Base-by-base conservation (phyloP, 345 rosid species). In the Anacardium occidentale region DNA sequence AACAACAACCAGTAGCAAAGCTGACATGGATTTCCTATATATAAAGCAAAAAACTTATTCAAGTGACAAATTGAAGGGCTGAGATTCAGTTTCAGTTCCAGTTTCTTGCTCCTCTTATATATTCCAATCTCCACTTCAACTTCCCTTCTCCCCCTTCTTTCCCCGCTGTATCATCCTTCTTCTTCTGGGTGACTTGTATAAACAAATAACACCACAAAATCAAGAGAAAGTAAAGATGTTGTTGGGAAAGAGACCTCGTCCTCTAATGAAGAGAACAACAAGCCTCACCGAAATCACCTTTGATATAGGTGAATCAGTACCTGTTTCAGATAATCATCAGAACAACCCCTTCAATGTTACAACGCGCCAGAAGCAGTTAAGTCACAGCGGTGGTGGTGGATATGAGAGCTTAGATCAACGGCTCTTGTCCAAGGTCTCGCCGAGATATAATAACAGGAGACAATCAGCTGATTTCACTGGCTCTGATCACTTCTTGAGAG, bases 201-300 rank as follows among this genome's bases (percentile, higher is more conserved):
- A 37, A 37, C 42, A 5, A 37, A 37, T 55, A 47, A 3, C 64
- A 37, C 55, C n/a, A 10, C 9, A 40, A n/a, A 14, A 14, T 62
- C 17, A 34, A 74, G 47, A 34, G 22, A 20, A 26, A 11, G 10
- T 68, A 47, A 75, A 72, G 64, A 93, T 89, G 97, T 75, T 87
- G 89, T 72, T 91, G 70, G 97, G 98, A n/a, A 93, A 94, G 88
- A 91, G 97, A 81, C 85, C 90, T 4, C 83, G 97, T 32, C 87
- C 79, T 32, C 92, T 90, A 11, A 84, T 93, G 81, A 90, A 84
- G 85, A 85, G 97, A 80, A 93, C 97, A 7, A 86, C 96, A 10
- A 93, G 98, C 83, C 58, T 90, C 72, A 83, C 81, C 3, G 91
- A 91, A 82, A 88, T 93, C 76, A 84, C 75, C 50, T 87, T 87